These are phyloP conservation scores for Mrakiaceae sp. DNA, from an alignment of 1,284 basidiomycete genomes.

Conservation along the genomic window DNA sequence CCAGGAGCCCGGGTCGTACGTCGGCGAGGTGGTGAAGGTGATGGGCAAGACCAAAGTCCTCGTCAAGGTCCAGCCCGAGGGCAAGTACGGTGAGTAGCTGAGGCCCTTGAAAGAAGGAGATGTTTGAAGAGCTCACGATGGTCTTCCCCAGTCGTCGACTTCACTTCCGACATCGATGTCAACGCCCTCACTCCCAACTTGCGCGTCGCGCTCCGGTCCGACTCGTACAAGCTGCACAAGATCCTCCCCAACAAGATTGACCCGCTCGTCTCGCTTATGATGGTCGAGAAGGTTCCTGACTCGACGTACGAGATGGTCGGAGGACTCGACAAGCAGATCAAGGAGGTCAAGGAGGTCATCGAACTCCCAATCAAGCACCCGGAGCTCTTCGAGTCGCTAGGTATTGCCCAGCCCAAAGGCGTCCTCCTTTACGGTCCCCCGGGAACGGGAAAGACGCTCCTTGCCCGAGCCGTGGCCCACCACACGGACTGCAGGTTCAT, in stretches of 20 bases:
- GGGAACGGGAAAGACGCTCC: conserved; percentile 89
- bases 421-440: conserved; percentile 93
- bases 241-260: conserved; percentile 93
- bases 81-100: conserved; percentile 72
- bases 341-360: conserved; percentile 99
- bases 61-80: conserved; percentile 97
- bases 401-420: conserved; percentile 96
- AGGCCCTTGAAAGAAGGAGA: not conserved
- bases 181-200: conserved; percentile 69
- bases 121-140: no score
- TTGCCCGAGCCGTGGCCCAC: conserved; percentile 89
- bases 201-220: conserved; percentile 89
- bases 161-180: conserved; percentile 80
- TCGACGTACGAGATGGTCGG: conserved; percentile 99
- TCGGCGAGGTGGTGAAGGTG: conserved; percentile 94
- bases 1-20: conserved; percentile 94
- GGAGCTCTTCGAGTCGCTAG: conserved; percentile 89
- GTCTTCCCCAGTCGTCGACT: conserved; percentile 70
- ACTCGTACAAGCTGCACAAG: conserved; percentile 89
- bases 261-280: conserved; percentile 92
- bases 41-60: conserved; percentile 99
- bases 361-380: conserved; percentile 97
- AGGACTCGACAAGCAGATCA: conserved; percentile 94
- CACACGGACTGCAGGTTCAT: conserved; percentile 99
- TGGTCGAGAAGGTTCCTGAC: conserved; percentile 99